Evolutionary conservation across 768 basidiomycete species (phyloP), one percentile per base, ranked within the genome.

Genomic region (Boletus tomentosulus): DNA sequence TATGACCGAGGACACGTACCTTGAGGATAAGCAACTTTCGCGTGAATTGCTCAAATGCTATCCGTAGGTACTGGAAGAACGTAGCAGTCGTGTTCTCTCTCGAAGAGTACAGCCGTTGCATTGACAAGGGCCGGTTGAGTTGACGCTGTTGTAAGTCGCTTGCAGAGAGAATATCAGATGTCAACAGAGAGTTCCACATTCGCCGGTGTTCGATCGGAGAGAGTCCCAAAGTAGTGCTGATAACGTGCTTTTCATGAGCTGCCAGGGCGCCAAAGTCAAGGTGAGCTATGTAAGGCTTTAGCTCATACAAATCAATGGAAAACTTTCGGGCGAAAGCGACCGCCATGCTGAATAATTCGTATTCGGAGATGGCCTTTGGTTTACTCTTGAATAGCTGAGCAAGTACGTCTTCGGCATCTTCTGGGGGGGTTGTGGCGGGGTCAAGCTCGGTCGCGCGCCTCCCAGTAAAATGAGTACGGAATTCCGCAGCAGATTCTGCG

Each of bases 101-200:
- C 0, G 85, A 86, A 0, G 81, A 79, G 62, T 85, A 87, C 6
- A 86, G 66, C 8, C 81, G 76, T 52, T 86, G 84, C 41, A 86
- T 70, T 0, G 78, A 73, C 51, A 84, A 76, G 9, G 83, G 82
- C 2, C 74, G 76, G 37, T 75, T 67, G 10, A 87, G 71, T 6
- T 76, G 69, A 22, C 80, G 71, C 43, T 80, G 75, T 50, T 76
- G 76, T 12, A 87, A 64, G 58, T 86, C 83, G 25, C 70, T 62
- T 4, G 67, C 60, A 0, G 72, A 76, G 50, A 87, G 63, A 25
- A 86, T 82, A 53, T 85, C 82, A 0, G 85, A 87, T 2, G 76
- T 76, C 53, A 82, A 62, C 4, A 87, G 70, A 2, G 83, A 85
- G 58, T 86, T 86, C 83, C 84, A 87, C 42, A 86, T 68, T 39